Evolutionary conservation across 2,329 filamentous ascomycete genomes (phyloP).

Genomic region (Fusarium tjaetaba): DNA sequence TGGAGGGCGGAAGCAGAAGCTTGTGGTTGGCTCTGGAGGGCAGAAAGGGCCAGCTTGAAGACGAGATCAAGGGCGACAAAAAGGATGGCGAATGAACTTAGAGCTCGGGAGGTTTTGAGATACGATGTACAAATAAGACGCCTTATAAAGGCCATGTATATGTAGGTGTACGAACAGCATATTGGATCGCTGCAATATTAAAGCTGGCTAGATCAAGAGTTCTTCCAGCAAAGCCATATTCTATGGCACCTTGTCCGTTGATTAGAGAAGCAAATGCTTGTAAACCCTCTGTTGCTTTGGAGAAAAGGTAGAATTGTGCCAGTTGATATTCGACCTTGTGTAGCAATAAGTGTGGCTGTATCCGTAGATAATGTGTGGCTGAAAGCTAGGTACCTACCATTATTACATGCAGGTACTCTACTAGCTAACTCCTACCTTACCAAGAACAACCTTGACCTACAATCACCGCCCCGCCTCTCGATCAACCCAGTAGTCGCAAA

Average conservation of each 20-base stretch:
- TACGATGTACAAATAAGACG: constrained; percentile 26
- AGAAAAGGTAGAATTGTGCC: background rate
- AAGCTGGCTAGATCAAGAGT: background rate
- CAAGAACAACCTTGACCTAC: constrained; percentile 12
- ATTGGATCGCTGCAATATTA: constrained; percentile 9
- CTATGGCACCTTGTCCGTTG: background rate
- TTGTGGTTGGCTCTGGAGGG: constrained; percentile 91
- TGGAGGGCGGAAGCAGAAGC: constrained; percentile 83
- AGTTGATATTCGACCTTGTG: background rate
- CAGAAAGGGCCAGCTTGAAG: constrained; percentile 81
- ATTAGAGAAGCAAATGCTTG: background rate
- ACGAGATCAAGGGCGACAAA: constrained; percentile 49
- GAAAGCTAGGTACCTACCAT: constrained; percentile 2
- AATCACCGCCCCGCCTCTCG: constrained; percentile 27
- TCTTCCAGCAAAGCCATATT: background rate
- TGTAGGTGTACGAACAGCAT: constrained; percentile 42
- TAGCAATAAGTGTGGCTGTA: constrained; percentile 20
- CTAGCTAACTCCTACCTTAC: constrained; percentile 5
- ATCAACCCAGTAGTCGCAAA: background rate
- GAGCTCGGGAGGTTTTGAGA: background rate
- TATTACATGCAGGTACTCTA: constrained; percentile 1
- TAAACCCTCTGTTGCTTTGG: background rate
- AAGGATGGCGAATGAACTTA: constrained; percentile 24
- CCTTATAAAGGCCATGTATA: constrained; percentile 34
- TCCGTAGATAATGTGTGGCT: constrained; percentile 14